Conservation (phyloP, 768 basidiomycete genomes). For the Tulasnella sp. region DNA sequence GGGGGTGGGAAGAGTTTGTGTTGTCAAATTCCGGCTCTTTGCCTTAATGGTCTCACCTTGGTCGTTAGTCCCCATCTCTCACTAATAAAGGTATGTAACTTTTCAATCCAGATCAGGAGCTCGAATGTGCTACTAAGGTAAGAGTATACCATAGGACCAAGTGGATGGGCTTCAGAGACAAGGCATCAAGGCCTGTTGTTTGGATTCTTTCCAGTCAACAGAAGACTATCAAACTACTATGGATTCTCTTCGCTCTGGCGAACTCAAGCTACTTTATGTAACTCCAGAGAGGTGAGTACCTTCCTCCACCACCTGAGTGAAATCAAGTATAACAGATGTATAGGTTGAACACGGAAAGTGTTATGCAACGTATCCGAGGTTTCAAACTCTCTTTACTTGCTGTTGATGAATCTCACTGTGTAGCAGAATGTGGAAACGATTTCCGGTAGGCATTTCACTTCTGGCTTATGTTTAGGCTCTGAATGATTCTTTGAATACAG, state of each 20-base stretch:
- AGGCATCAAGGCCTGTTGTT: constrained; percentile 29
- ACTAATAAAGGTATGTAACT: constrained; percentile 17
- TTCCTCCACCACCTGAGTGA: not conserved
- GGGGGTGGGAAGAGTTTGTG: constrained; percentile 30
- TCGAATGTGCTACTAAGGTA: not conserved
- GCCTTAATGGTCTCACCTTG: constrained; percentile 28
- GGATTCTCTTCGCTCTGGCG: constrained; percentile 27
- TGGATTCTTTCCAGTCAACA: constrained; percentile 30
- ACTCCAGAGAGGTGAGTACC: constrained; percentile 32
- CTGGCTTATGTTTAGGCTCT: too few species aligned
- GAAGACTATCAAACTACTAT: constrained; percentile 28
- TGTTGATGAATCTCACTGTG: constrained; percentile 39
- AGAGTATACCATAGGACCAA: constrained; percentile 24
- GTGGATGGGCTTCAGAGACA: constrained; percentile 27
- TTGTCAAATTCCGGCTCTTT: constrained; percentile 32
- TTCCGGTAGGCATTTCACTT: constrained; percentile 25
- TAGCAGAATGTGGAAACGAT: constrained; percentile 34
- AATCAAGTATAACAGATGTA: not conserved
- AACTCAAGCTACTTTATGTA: constrained; percentile 37
- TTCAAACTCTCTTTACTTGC: constrained; percentile 36
- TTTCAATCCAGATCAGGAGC: too few species aligned
- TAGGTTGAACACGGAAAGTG: constrained; percentile 35
- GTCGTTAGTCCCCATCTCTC: constrained; percentile 29
- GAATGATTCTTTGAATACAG: not conserved
- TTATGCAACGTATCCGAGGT: constrained; percentile 32